Evolutionary conservation across 1,139 yeast species (phyloP).

Genomic region (Debaryomycetaceae sp.): DNA sequence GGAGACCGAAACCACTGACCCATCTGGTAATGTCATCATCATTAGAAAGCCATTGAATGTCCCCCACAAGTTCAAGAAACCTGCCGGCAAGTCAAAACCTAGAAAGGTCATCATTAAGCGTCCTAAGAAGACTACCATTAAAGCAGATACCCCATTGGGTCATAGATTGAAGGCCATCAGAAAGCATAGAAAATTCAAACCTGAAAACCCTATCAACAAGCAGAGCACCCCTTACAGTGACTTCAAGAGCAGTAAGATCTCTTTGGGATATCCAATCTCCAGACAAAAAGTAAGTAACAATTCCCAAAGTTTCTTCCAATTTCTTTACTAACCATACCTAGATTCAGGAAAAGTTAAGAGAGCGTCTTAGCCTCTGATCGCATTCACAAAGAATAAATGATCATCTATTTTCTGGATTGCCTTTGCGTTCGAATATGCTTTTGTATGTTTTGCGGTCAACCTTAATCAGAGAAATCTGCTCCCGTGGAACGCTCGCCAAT

Average conservation of each 20-base stretch:
- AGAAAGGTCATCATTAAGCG: constrained; percentile 1
- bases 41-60: constrained; percentile 21
- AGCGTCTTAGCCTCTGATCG: background rate
- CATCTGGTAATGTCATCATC: constrained; percentile 17
- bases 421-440: constrained; percentile 5
- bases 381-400: background rate
- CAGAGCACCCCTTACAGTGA: background rate
- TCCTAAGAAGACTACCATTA: background rate
- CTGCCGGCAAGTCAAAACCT: constrained; percentile 1
- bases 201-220: background rate
- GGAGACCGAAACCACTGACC: constrained; percentile 20
- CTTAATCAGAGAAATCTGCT: constrained; percentile 23
- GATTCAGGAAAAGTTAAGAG: background rate
- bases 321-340: background rate
- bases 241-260: background rate
- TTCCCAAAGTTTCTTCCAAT: no score
- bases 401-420: background rate
- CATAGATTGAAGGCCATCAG: background rate
- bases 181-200: background rate
- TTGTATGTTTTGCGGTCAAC: constrained; percentile 21
- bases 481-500: constrained; percentile 44
- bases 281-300: background rate
- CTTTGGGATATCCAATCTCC: background rate
- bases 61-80: constrained; percentile 13
- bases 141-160: background rate